Base-by-base conservation (phyloP, 345 rosid species). In the Bruguiera sexangula region DNA sequence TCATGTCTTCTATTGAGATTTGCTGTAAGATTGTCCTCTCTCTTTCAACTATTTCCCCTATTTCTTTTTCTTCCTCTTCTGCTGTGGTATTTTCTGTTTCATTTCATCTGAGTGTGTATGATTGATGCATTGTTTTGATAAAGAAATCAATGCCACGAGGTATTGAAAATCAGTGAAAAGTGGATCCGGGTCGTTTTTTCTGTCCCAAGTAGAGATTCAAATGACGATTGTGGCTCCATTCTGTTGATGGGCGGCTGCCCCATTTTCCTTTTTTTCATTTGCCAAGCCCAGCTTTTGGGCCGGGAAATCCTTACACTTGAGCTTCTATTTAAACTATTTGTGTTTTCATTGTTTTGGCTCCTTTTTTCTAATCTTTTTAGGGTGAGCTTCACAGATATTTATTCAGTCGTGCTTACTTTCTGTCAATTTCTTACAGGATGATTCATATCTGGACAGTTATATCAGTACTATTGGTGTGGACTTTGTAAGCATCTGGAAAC, bases 401-500 rank as follows among this genome's bases (percentile, higher is more conserved):
- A 21, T 26, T 55, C 29, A 55, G 22, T 22, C 9, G 16, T 55
- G 16, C 22, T 60, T 26, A 11, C 60, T 55, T 55, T 22, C 30
- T 10, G 11, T 22, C 29, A 22, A 22, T 55, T 55, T 24, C 15
- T 21, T 22, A 32, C 86, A 91, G 97, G 98, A 94, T 78, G 97
- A 91, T 85, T 91, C 96, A 0, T 94, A 94, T 71, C 80, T 89
- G 82, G 98, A 94, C 75, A 91, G 95, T 82, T 91, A 91, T 70
- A 94, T 89, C 71, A 91, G 98, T 76, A 94, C 97, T 39, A 91
- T 88, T 58, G 97, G 98, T 30, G 96, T 94, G 43, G 97, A 91
- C 79, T 89, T 94, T 81, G 97, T 89, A 82, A 90, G 97, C 58
- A 66, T 69, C 31, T 27, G 2, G 32, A 37, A 60, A 0, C 18